A percentile compares a stretch with the other conserved stretches of the same genome.
These are phyloP conservation scores for Beauveria varroae DNA, from an alignment of 2,329 filamentous ascomycete genomes.

Conservation along the genomic window DNA sequence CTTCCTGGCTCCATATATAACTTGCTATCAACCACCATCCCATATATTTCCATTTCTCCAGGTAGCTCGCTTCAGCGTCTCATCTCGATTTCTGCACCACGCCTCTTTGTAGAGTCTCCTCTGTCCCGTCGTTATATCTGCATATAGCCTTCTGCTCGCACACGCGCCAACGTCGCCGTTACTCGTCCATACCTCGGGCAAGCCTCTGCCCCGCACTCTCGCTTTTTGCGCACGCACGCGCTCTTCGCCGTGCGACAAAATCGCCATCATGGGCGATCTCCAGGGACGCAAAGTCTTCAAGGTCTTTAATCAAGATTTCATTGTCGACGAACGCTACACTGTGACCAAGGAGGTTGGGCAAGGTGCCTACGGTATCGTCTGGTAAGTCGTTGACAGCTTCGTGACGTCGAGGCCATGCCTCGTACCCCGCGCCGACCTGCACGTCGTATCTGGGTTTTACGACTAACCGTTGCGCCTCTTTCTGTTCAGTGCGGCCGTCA, in stretches of 20 bases:
- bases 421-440: conserved; percentile 13
- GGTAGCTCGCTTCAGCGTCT: background rate
- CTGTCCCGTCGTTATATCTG: background rate
- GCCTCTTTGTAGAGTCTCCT: background rate
- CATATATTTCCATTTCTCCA: background rate
- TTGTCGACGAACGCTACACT: conserved; percentile 95
- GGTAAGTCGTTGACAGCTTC: conserved; percentile 46
- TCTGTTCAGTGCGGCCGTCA: conserved; percentile 71
- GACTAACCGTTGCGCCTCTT: conserved; percentile 1
- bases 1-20: conserved; percentile 1
- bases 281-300: conserved; percentile 83
- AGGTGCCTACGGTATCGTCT: conserved; percentile 97
- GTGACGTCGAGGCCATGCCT: background rate
- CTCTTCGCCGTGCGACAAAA: conserved; percentile 7
- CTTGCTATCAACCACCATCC: conserved; percentile 5
- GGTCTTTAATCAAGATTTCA: conserved; percentile 99
- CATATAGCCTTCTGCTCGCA: background rate
- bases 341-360: conserved; percentile 98
- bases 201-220: conserved; percentile 3
- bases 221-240: conserved; percentile 9
- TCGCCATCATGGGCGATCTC: conserved; percentile 29
- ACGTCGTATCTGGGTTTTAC: background rate
- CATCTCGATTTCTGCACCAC: background rate
- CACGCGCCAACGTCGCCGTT: background rate
- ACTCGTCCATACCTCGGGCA: background rate